phyloP scores from a whole-genome alignment of 1,284 basidiomycete genomes.

The Afroboletus lepidellus region DNA sequence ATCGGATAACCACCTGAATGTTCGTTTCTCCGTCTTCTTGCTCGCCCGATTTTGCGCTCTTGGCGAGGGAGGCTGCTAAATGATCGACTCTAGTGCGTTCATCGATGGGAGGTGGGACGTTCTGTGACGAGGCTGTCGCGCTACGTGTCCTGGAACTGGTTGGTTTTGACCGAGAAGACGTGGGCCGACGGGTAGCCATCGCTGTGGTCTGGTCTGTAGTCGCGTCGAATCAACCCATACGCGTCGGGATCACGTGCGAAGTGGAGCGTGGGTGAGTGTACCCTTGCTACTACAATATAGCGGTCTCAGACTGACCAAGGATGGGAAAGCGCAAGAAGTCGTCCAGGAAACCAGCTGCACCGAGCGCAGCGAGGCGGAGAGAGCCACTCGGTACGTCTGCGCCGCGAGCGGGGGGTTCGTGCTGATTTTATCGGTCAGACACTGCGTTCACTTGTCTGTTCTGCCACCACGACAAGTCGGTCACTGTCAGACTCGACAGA shows the following conservation, averaged over 20 bases:
- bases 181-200: constrained; percentile 31
- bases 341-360: constrained; percentile 62
- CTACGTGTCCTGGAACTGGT: constrained; percentile 19
- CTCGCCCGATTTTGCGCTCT: constrained; percentile 13
- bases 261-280: constrained; percentile 1
- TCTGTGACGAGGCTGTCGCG: constrained; percentile 18
- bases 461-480: constrained; percentile 88
- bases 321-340: constrained; percentile 90
- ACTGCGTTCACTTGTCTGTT: constrained; percentile 83
- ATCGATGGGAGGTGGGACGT: constrained; percentile 11
- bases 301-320: background rate
- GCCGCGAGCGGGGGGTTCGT: constrained; percentile 2
- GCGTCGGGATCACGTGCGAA: constrained; percentile 37
- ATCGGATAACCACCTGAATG: constrained; percentile 91
- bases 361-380: constrained; percentile 55
- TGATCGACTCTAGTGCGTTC: constrained; percentile 23
- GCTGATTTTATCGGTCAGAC: constrained; percentile 42
- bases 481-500: constrained; percentile 81
- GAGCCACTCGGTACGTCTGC: constrained; percentile 65
- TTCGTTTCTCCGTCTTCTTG: constrained; percentile 62
- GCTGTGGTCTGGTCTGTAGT: background rate
- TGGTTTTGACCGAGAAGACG: constrained; percentile 20
- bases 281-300: background rate
- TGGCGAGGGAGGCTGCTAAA: constrained; percentile 22
- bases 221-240: constrained; percentile 17